Evolutionary conservation across 2,329 filamentous ascomycete species (phyloP).

Genomic region (Thielaviopsis euricoi): DNA sequence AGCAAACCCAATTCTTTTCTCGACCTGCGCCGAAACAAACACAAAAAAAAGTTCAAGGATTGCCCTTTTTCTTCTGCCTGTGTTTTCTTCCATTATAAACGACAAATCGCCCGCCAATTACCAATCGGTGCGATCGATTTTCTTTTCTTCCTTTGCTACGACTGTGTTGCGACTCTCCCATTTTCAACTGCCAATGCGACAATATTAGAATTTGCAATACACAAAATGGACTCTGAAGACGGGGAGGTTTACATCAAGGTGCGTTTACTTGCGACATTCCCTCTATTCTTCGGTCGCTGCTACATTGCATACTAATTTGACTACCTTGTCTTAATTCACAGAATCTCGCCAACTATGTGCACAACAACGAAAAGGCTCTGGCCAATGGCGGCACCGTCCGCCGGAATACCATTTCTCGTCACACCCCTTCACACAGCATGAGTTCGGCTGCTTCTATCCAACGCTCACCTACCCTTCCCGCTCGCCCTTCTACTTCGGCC

Average conservation of each 20-base stretch:
- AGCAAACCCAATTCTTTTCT: background rate
- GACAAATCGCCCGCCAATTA: slow-evolving; percentile 5
- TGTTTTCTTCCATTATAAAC: slow-evolving; percentile 1
- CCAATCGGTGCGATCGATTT: slow-evolving; percentile 2
- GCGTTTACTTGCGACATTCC: slow-evolving; percentile 16
- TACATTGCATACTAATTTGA: background rate
- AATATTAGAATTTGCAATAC: slow-evolving; percentile 19
- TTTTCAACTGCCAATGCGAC: slow-evolving; percentile 12
- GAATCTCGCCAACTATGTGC: slow-evolving; percentile 93
- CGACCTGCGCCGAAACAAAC: background rate
- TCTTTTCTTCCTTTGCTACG: background rate
- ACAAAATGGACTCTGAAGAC: slow-evolving; percentile 75
- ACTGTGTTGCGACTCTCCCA: slow-evolving; percentile 5
- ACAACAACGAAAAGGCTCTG: slow-evolving; percentile 90
- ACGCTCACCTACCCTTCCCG: slow-evolving; percentile 40
- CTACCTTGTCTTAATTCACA: slow-evolving; percentile 24
- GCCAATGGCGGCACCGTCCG: slow-evolving; percentile 87
- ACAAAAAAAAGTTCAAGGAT: background rate
- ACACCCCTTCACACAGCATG: slow-evolving; percentile 51
- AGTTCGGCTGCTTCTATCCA: slow-evolving; percentile 35
- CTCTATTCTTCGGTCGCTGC: too few species aligned
- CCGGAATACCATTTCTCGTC: slow-evolving; percentile 50
- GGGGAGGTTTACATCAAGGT: slow-evolving; percentile 81
- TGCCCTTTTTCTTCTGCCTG: background rate
- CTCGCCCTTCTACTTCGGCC: slow-evolving; percentile 46